Conservation (phyloP, 23 red algal species). For the Gracilariopsis chorda region DNA sequence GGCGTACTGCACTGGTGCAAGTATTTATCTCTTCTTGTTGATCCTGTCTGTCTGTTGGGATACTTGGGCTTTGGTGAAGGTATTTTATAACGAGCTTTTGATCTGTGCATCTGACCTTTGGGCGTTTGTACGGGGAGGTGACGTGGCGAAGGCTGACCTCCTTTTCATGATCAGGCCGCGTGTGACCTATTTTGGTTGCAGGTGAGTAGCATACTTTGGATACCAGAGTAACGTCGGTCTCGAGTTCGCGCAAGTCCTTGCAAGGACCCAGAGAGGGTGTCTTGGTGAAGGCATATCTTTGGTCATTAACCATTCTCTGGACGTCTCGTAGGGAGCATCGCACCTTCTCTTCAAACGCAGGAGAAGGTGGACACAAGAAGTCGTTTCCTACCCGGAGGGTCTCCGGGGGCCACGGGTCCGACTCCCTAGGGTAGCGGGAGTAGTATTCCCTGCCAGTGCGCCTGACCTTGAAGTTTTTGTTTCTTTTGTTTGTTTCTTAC, state of each 20-base stretch:
- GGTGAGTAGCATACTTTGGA: background rate
- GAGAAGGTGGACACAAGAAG: constrained; percentile 21
- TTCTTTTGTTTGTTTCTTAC: background rate
- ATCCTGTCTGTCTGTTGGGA: background rate
- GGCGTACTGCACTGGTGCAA: background rate
- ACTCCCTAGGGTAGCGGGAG: background rate
- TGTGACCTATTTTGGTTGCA: background rate
- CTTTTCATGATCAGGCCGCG: background rate
- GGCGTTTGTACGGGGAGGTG: background rate
- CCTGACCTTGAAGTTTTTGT: no score
- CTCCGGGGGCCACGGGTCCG: constrained; percentile 9
- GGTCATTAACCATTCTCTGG: constrained; percentile 27
- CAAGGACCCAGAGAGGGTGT: background rate
- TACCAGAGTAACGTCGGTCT: background rate
- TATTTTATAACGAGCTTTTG: background rate
- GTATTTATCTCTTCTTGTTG: background rate
- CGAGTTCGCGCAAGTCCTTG: constrained; percentile 3
- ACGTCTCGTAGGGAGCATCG: constrained; percentile 11
- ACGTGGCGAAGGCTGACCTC: constrained; percentile 1
- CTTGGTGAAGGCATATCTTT: constrained; percentile 12
- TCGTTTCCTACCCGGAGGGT: background rate
- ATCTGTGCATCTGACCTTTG: background rate
- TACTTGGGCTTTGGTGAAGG: background rate
- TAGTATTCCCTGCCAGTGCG: background rate
- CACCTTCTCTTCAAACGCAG: background rate